Evolutionary conservation across 139 green algal species (phyloP).

Genomic region (Chlamydomonas sp.): DNA sequence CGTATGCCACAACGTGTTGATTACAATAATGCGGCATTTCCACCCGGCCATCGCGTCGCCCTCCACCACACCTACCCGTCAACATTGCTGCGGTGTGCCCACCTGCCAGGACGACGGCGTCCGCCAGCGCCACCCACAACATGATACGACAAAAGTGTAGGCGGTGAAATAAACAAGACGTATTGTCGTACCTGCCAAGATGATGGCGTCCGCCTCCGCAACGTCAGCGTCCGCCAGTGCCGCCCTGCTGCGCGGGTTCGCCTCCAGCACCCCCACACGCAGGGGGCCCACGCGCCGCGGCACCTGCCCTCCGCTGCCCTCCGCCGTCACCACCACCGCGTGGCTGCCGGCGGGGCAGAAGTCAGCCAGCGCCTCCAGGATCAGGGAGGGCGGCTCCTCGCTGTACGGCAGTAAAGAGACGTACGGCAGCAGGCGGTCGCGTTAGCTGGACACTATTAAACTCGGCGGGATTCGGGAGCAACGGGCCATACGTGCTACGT

Average conservation of each 20-base stretch:
- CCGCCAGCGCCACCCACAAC: no score
- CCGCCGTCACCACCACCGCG: background rate
- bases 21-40: no score
- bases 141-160: no score
- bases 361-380: conserved; percentile 13
- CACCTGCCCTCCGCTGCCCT: conserved; percentile 6
- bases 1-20: background rate
- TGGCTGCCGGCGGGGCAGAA: conserved; percentile 4
- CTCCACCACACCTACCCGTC: no score
- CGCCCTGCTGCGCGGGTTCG: conserved; percentile 37
- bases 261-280: background rate
- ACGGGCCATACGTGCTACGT: no score
- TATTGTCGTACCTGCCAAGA: conserved; percentile 39
- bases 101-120: no score
- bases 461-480: no score
- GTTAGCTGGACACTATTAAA: no score
- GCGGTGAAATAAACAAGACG: no score
- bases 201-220: conserved; percentile 21
- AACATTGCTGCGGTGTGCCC: no score
- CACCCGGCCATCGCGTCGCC: no score
- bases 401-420: conserved; percentile 19
- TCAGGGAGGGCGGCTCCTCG: background rate
- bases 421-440: background rate
- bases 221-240: conserved; percentile 27
- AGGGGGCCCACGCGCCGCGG: background rate